Conservation (phyloP, 768 basidiomycete genomes). For the Gymnopilus junonius region DNA sequence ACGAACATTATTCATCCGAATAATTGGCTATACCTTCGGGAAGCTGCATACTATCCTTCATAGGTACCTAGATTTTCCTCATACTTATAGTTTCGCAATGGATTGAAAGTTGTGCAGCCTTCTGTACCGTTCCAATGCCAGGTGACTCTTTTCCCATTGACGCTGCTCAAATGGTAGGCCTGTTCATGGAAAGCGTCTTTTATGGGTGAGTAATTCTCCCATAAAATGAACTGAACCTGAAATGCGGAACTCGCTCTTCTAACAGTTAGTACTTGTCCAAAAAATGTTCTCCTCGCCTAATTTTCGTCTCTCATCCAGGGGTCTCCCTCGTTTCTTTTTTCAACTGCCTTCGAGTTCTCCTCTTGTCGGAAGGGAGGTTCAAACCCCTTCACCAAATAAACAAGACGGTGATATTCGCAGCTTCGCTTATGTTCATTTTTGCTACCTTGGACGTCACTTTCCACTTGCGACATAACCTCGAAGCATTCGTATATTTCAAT, state of each 20-base stretch:
- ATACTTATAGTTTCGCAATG: background rate
- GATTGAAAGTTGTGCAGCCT: background rate
- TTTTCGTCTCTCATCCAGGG: conserved; percentile 22
- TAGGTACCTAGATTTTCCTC: background rate
- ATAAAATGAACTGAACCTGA: background rate
- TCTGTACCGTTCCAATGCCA: conserved; percentile 19
- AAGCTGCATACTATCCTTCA: background rate
- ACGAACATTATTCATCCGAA: background rate
- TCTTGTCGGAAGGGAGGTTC: conserved; percentile 32
- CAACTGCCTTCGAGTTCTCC: conserved; percentile 36
- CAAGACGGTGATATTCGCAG: conserved; percentile 39
- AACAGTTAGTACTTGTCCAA: background rate
- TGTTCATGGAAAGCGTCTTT: conserved; percentile 45
- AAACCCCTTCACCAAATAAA: conserved; percentile 30
- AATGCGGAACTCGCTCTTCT: background rate
- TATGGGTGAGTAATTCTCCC: conserved; percentile 33
- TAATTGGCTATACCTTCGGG: background rate
- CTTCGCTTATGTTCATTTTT: conserved; percentile 43
- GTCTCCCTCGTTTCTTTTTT: conserved; percentile 42
- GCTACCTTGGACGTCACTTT: conserved; percentile 46
- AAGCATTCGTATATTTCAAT: conserved; percentile 41
- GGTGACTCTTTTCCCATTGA: conserved; percentile 33
- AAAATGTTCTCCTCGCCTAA: background rate
- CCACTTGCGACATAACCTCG: conserved; percentile 43
- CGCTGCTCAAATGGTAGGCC: conserved; percentile 41